Base-by-base conservation (phyloP, 768 basidiomycete species). In the Tricholomella constricta region DNA sequence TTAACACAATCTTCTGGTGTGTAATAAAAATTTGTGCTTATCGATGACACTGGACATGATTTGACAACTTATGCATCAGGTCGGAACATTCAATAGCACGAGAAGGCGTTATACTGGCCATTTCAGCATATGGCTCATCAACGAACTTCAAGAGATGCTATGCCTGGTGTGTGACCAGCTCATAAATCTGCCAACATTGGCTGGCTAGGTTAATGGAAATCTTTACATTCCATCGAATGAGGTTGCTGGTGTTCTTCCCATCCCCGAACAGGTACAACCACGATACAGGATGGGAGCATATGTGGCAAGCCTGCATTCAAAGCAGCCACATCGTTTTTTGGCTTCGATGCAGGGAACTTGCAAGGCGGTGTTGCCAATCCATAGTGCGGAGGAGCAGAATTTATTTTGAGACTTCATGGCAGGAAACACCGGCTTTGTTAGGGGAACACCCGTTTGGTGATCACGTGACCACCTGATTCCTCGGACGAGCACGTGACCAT, bases 1-100 rank as follows among this genome's bases (percentile, higher is more conserved):
- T 7, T 48, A 45, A 0, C 70, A 70, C 29, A 72, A 74, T n/a
- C 10, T 44, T 6, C 23, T 44, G 2, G 25, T 44, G 22, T 14
- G 42, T 53, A 1, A 11, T 11, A 6, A 29, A 11, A 6, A 11
- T 29, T 29, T 29, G n/a, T n/a, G n/a, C n/a, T n/a, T n/a, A n/a
- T n/a, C n/a, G n/a, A n/a, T n/a, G n/a, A n/a, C n/a, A n/a, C n/a
- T n/a, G n/a, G n/a, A n/a, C n/a, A n/a, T n/a, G n/a, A n/a, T n/a
- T n/a, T n/a, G n/a, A n/a, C n/a, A 29, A 29, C 11, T 29, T 11
- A 29, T 29, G 11, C 29, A 6, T 14, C 26, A 65, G 48, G 64
- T 63, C 14, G 63, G 65, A 8, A 65, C 56, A 6, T 52, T 48
- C 26, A 68, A 68, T 27, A 45, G 44, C 7, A 65, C 54, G 2